These are phyloP conservation scores for Cronartium ribicola DNA, from an alignment of 1,284 basidiomycete genomes.

Conservation along the genomic window DNA sequence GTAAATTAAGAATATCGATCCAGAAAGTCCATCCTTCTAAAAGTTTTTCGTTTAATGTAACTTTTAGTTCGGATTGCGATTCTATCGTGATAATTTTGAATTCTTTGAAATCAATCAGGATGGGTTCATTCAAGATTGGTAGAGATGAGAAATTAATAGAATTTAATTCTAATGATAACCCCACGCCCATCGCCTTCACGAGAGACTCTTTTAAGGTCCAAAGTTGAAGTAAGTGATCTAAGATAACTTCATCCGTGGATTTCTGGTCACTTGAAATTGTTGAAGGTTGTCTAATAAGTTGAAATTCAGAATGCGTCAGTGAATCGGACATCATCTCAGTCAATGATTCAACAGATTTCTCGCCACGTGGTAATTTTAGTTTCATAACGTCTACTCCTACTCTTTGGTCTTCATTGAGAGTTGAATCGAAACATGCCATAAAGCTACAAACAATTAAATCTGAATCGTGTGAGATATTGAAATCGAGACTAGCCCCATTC, in stretches of 20 bases:
- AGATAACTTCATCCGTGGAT: background rate
- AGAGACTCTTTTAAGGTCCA: constrained; percentile 42
- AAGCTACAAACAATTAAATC: constrained; percentile 22
- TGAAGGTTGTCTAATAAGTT: constrained; percentile 14
- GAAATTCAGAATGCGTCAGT: constrained; percentile 15
- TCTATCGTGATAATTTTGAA: background rate
- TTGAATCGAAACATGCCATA: background rate
- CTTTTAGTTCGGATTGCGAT: background rate
- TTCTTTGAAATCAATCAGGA: background rate
- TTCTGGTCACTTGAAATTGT: background rate
- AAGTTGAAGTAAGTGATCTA: constrained; percentile 30
- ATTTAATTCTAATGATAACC: constrained; percentile 15
- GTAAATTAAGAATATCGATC: background rate
- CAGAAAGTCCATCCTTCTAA: background rate
- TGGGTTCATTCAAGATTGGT: background rate
- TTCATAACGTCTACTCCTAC: constrained; percentile 38
- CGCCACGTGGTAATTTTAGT: constrained; percentile 11
- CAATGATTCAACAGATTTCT: constrained; percentile 5
- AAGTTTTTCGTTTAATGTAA: background rate
- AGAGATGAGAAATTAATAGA: constrained; percentile 11
- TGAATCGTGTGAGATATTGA: constrained; percentile 37
- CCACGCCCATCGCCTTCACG: constrained; percentile 33
- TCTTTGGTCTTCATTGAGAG: background rate
- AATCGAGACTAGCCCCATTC: constrained; percentile 7
- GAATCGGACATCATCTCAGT: constrained; percentile 9